Conservation (phyloP, 2,329 filamentous ascomycete species). For the Trichoderma pleuroti region DNA sequence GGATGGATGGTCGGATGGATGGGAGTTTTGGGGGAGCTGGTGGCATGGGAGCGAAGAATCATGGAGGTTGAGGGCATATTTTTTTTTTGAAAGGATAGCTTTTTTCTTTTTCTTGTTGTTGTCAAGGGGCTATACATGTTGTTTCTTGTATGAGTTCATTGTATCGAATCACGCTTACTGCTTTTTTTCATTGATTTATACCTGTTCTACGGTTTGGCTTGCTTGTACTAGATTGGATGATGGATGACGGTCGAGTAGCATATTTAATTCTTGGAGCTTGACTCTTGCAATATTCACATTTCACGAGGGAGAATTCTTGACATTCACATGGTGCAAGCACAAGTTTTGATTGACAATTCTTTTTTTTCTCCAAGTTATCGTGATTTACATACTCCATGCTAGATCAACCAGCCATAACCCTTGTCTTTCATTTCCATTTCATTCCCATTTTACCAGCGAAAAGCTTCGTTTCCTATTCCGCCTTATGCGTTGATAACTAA, state of each 20-base stretch:
- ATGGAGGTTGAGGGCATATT: neutral
- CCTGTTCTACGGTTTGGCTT: neutral
- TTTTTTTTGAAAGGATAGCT: neutral
- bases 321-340: neutral
- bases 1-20: neutral
- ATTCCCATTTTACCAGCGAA: neutral
- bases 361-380: neutral
- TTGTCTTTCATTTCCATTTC: neutral
- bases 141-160: neutral
- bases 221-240: neutral
- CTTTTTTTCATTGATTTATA: neutral
- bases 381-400: conserved; percentile 4
- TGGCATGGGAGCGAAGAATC: neutral
- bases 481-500: neutral
- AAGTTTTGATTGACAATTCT: neutral
- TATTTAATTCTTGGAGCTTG: neutral
- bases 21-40: neutral
- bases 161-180: neutral
- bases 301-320: neutral
- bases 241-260: neutral
- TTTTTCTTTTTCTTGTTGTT: neutral
- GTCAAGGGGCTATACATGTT: neutral
- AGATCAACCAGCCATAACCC: neutral
- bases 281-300: neutral
- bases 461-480: neutral